A percentile compares a stretch with the other conserved stretches of the same genome.
These are phyloP conservation scores for Platanthera zijinensis DNA, from an alignment of 106 monocot species.

Conservation along the genomic window DNA sequence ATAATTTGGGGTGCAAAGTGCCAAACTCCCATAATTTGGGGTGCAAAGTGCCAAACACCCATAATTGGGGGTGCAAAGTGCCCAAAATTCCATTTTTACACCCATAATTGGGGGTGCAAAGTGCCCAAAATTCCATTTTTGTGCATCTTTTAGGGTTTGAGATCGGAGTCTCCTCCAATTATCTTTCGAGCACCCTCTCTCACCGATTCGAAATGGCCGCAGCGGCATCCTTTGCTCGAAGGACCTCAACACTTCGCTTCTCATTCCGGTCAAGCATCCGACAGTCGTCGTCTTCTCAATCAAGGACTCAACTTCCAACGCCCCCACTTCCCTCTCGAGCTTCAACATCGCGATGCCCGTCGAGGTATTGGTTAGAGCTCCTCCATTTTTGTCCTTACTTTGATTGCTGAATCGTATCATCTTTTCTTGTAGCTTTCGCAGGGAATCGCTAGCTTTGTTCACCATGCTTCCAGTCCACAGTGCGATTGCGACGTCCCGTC, in stretches of 20 bases:
- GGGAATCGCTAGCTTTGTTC: conserved; percentile 9
- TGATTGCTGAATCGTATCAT: neutral
- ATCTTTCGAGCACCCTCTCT: too few species aligned
- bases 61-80: too few species aligned
- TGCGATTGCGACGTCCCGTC: conserved; percentile 7
- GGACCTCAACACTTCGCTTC: neutral
- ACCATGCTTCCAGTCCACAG: conserved; percentile 16
- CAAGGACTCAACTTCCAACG: neutral
- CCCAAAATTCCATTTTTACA: too few species aligned
- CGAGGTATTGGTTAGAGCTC: neutral
- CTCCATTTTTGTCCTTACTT: too few species aligned
- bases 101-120: too few species aligned
- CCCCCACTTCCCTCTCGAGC: neutral
- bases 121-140: too few species aligned
- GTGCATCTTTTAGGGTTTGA: too few species aligned
- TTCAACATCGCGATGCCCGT: neutral
- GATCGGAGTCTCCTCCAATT: too few species aligned
- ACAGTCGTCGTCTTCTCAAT: neutral
- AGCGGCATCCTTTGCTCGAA: conserved; percentile 1
- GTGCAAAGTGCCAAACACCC: too few species aligned
- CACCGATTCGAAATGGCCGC: neutral
- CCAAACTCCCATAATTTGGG: too few species aligned
- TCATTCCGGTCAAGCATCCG: neutral
- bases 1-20: too few species aligned
- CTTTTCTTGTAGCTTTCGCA: conserved; percentile 6